Evolutionary conservation across 176 grass and related monocot species (phyloP), one percentile per base, ranked within the genome.

Genomic region (Ananas comosus): DNA sequence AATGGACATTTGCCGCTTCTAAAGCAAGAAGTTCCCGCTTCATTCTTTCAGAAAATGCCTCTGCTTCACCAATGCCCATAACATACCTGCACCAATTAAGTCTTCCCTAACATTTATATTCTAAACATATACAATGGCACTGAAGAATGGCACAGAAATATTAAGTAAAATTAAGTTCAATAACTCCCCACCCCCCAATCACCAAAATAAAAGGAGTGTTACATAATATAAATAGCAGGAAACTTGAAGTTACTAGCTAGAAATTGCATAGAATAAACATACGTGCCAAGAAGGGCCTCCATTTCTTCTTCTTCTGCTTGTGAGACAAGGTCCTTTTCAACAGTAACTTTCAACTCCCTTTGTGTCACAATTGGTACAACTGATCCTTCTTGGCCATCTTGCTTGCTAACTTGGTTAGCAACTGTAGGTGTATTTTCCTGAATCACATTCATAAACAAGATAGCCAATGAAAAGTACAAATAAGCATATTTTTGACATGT

Each of bases 251-350:
- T 57, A 42, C 29, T 56, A 56, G n/a, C 53, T 14, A 14, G 53
- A 17, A 59, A 59, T 7, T 59, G 49, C 29, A 69, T 49, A 63
- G 53, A 71, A 1, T 11, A 50, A 68, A 75, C 82, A 69, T 88
- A 99, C 95, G 80, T 91, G 78, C 82, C 90, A 80, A 99, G 90
- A 91, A 99, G 90, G 74, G 95, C 85, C 76, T 99, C 87, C 89
- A 99, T 88, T 74, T 94, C 95, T 77, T 99, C 95, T 76, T 99
- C 95, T 74, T 99, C 89, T 78, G 82, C 95, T 85, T 99, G 90
- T 58, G 87, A 86, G 53, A 90, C 89, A 64, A 99, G 89, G 78
- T 99, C 94, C 71, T 93, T 91, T 82, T 99, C 94, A 70, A 99
- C 82, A 4, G 82, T 99, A 77, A 99, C 84, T 90, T 93, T 88